Evolutionary conservation across 1,284 basidiomycete species (phyloP), one percentile per base, ranked within the genome.

Genomic region (Apiotrichum siamense): DNA sequence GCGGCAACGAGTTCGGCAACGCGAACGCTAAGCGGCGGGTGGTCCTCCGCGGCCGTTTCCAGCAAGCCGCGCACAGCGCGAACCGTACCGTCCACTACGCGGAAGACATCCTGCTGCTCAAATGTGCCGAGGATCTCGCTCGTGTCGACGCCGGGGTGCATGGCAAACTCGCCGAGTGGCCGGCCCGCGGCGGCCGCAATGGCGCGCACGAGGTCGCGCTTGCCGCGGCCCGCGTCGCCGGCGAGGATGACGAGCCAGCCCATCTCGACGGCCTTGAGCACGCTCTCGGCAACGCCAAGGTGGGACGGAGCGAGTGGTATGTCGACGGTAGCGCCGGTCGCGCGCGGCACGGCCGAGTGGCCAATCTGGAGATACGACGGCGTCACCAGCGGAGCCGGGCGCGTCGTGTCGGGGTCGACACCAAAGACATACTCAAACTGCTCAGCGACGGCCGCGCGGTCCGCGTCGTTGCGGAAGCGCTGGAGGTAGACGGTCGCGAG

Each of bases 91-190:
- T 62, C 59, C 17, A 63, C 43, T 17, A 59, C 55, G 18, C 53
- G 50, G 40, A 42, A 61, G n/a, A 33, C 66, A 49, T 88, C 84
- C 31, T 84, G 83, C 74, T 98, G 96, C 74, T 99, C 96, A 65
- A 97, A 98, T 60, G 88, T 87, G 42, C 96, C 96, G 35, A 98
- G 76, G 32, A 99, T 85, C 72, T 99, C 96, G 66, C 85, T 85
- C 1, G 92, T 90, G 68, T 99, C 96, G 17, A 89, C 91, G 7
- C 89, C 86, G 42, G 82, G 84, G 69, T 88, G 94, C 71, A 97
- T 78, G 21, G 83, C 79, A 42, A 97, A 80, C 67, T 90, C 87
- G 39, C 80, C 79, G 0, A 97, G 77, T 17, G 69, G 52, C 43
- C 81, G 80, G 18, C 93, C 92, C 32, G 81, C 81, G 27, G 85